A percentile compares a stretch with the other conserved stretches of the same genome.
phyloP scores from a whole-genome alignment of 805 yeast species.

The Saccharomycopsis sp. region DNA sequence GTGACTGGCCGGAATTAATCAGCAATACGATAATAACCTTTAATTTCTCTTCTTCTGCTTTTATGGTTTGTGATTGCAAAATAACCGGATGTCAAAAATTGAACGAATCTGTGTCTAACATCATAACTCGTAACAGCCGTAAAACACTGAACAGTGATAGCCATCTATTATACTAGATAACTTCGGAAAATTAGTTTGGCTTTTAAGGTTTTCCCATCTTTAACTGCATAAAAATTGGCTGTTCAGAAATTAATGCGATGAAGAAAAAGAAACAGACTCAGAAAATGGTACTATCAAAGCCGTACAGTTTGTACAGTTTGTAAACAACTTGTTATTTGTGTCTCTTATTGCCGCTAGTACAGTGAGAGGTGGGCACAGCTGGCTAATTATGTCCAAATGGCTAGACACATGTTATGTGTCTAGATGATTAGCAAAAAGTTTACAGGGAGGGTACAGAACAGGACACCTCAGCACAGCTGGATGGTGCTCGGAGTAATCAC shows the following conservation, averaged over 20 bases:
- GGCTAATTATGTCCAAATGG: background rate
- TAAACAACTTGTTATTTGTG: background rate
- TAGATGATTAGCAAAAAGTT: too few relatives aligned
- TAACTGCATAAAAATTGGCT: slow-evolving; percentile 1
- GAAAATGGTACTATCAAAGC: background rate
- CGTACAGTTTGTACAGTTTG: slow-evolving; percentile 3
- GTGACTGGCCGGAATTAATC: too few relatives aligned
- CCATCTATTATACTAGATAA: background rate
- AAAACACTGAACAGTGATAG: background rate
- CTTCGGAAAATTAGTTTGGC: slow-evolving; percentile 1
- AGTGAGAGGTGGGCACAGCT: background rate
- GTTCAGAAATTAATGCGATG: background rate
- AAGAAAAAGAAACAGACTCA: background rate
- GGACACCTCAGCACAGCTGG: too few relatives aligned
- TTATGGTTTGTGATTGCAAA: background rate
- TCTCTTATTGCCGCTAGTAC: background rate
- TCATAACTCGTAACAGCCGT: background rate
- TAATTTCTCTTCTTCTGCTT: background rate
- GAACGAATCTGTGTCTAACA: background rate
- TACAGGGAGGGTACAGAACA: too few relatives aligned
- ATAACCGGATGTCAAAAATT: background rate
- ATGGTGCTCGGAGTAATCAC: background rate
- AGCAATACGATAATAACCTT: background rate
- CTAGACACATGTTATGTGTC: background rate
- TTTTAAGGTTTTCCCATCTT: background rate